These are phyloP conservation scores for Lactifluus piperatus DNA, from an alignment of 768 basidiomycete species.

Conservation along the genomic window DNA sequence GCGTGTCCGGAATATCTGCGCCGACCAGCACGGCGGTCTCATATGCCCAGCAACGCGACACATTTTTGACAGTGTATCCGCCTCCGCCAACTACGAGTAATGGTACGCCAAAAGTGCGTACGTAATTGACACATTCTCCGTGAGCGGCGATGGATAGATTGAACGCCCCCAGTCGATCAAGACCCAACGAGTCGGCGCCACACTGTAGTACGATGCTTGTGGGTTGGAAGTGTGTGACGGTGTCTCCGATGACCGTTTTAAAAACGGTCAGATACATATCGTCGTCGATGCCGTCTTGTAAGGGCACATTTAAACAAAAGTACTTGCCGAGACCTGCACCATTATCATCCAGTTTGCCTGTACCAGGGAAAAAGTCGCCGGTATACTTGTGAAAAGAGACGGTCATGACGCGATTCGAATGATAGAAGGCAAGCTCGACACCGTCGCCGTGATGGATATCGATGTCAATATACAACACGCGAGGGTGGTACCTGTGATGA, in stretches of 20 bases:
- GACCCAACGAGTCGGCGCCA: conserved; percentile 92
- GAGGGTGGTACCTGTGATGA: conserved; percentile 66
- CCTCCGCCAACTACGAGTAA: conserved; percentile 90
- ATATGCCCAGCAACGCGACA: conserved; percentile 98
- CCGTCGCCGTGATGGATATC: conserved; percentile 99
- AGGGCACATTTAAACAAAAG: conserved; percentile 90
- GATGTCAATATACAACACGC: conserved; percentile 97
- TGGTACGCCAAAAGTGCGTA: conserved; percentile 86
- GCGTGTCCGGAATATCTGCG: conserved; percentile 70
- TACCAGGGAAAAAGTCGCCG: conserved; percentile 97
- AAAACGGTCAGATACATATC: conserved; percentile 94
- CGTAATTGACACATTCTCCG: conserved; percentile 96
- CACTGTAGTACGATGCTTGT: conserved; percentile 91
- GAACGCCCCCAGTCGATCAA: conserved; percentile 93
- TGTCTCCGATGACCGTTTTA: conserved; percentile 93
- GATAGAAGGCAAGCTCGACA: conserved; percentile 96
- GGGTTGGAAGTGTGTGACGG: conserved; percentile 81
- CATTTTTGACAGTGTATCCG: conserved; percentile 95
- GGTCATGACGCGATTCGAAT: conserved; percentile 96
- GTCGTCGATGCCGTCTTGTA: conserved; percentile 95
- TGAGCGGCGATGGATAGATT: conserved; percentile 96
- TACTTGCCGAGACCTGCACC: conserved; percentile 84
- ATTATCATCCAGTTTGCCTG: conserved; percentile 92
- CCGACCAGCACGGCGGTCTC: conserved; percentile 92
- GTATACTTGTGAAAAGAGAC: conserved; percentile 99